Base-by-base conservation (phyloP, 2,329 filamentous ascomycete species). In the Penicillium crustosum region DNA sequence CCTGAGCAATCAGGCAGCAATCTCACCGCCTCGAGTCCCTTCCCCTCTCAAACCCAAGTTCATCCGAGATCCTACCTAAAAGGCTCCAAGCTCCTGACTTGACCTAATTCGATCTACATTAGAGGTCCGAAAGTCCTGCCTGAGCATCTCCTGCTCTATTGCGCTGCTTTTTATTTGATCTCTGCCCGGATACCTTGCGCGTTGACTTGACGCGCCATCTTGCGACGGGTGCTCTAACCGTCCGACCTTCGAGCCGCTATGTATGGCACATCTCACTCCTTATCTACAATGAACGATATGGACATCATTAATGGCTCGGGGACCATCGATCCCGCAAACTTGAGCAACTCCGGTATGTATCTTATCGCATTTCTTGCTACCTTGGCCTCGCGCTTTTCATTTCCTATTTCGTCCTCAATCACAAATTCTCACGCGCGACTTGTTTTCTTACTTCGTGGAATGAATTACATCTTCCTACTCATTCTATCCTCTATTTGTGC, bases 281-380 rank as follows among this genome's bases (percentile, higher is more conserved):
- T 74, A 81, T 82, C 85, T 77, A 83, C 87, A 77, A 88, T 88
- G 82, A 88, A 87, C 81, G 86, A 86, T 78, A 74, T 82, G 68
- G 77, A 78, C 57, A 72, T 78, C 60, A 80, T 83, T 70, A 89
- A 89, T 84, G 89, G 90, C 75, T 89, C 89, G 81, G 90, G 89
- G 75, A 95, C 91, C 73, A 94, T 96, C 82, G 91, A 95, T 82
- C 91, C 91, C 75, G 90, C 90, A 72, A 90, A 89, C 64, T 83
- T 96, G 80, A 91, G 89, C 80, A 88, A 87, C 74, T 81, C 87
- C 81, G 86, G 89, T 93, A 87, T 70, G 76, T 69, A 43, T 77
- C 80, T 82, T 64, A 66, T 53, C 29, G 48, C 23, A 38, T 29
- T 36, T 38, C 21, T 45, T 42, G 29, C 31, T 45, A 25, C 10